Percentiles rank a stretch among this genome's conserved stretches.
Conservation (phyloP, 2,329 filamentous ascomycete genomes). For the Microdochium paspali region DNA sequence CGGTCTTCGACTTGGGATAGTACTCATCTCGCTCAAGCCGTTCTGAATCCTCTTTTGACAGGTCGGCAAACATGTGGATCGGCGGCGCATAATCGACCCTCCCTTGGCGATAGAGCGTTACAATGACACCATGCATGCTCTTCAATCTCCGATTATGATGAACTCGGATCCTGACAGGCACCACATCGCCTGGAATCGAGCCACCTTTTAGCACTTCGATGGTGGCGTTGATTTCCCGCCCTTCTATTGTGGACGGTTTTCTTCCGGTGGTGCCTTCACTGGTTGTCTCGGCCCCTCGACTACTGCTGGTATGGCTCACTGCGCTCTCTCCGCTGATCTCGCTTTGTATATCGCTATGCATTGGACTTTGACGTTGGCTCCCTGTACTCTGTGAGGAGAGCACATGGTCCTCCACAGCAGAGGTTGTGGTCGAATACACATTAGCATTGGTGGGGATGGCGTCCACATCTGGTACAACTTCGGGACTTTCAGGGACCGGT, state of each 20-base stretch:
- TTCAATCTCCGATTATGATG: conserved; percentile 84
- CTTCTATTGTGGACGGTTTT: conserved; percentile 43
- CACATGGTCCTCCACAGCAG: conserved; percentile 13
- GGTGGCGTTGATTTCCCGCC: conserved; percentile 77
- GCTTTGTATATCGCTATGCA: conserved; percentile 50
- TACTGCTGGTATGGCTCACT: conserved; percentile 53
- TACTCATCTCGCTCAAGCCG: conserved; percentile 71
- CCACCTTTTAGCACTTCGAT: conserved; percentile 76
- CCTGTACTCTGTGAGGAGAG: conserved; percentile 19
- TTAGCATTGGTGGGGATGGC: conserved; percentile 25
- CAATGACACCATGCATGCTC: conserved; percentile 85
- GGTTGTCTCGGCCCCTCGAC: conserved; percentile 31
- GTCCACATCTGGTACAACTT: conserved; percentile 25
- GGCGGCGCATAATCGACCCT: conserved; percentile 71
- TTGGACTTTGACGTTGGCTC: conserved; percentile 28
- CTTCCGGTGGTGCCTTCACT: conserved; percentile 40
- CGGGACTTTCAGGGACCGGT: conserved; percentile 30
- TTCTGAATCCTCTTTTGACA: conserved; percentile 55
- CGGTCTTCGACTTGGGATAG: conserved; percentile 80
- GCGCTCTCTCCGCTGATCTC: conserved; percentile 64
- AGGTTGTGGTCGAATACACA: conserved; percentile 27
- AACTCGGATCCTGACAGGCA: conserved; percentile 72
- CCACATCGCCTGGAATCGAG: conserved; percentile 73
- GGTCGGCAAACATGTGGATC: conserved; percentile 36
- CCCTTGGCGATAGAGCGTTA: conserved; percentile 85